Base-by-base conservation (phyloP, 306 rosid species). In the Lathyrus tuberosus region DNA sequence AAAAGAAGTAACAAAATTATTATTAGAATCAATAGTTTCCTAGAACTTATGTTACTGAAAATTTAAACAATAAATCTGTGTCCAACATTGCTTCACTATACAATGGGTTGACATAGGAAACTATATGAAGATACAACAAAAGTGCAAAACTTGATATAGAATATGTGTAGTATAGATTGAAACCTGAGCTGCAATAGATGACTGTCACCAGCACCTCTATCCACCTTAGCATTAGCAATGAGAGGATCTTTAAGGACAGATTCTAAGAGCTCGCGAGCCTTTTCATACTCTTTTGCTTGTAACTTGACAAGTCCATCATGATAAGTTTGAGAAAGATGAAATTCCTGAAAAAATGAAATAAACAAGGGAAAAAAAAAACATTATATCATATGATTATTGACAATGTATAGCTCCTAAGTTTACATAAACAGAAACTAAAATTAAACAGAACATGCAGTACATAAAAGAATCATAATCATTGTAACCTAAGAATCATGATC, bases 111-210 rank as follows among this genome's bases (percentile, higher is more conserved):
- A 56, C 11, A 22, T 43, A 46, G 57, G 37, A 63, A 54, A 22
- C 37, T 44, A 65, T 4, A 63, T n/a, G 71, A 49, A 60, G 33
- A 35, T 20, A 70, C 71, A 49, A 31, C 17, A 60, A 57, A 5
- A 65, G 18, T 20, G 28, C 46, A 51, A 6, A 71, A 60, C 40
- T 41, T 5, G 35, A 31, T 31, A 31, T 31, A 31, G 35, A 31
- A 7, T 35, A 7, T 8, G 10, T 8, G 40, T 7, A 51, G 17
- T 35, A 43, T 33, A 60, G 58, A 60, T 75, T 46, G 62, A 76
- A 48, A 94, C 98, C 98, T 94, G 84, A 94, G 98, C 79, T 90
- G 98, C 84, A 90, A 78, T 7, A 88, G 84, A 84, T 90, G 98
- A 65, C 80, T 76, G 38, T 94, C 98, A 24, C 96, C 87, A 26